Evolutionary conservation across 129 eudicot genomes (phyloP), one percentile per base, ranked within the genome.

Genomic region (Arctium minus): DNA sequence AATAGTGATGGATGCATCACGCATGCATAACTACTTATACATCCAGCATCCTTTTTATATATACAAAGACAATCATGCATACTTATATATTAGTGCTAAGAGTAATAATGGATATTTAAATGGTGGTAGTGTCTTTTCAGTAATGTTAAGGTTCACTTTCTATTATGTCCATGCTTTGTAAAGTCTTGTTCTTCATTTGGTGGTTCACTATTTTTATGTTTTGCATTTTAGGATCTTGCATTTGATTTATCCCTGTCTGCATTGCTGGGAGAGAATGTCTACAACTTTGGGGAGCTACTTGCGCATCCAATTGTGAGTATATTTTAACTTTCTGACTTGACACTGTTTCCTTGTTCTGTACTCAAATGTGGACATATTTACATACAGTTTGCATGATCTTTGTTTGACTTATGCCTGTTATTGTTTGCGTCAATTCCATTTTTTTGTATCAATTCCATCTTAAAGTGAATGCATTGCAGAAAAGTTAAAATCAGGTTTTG

Each of bases 271-370:
- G 97, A 94, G 35, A 94, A 94, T 87, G 91, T 94, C 68, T 91
- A 91, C 96, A 93, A 91, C 87, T 91, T 93, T 46, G 97, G 96
- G n/a, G 97, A 93, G 81, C 86, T 93, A 62, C 98, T 91, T 80
- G 94, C 93, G 0, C 98, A 94, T 85, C 98, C 94, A 77, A 90
- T 91, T 91, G 98, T 94, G 83, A 94, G 98, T 85, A 27, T 75
- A 6, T 38, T 39, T 3, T 38, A 6, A 60, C 44, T 65, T 39
- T 69, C 12, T 18, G 70, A 50, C 64, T 2, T 72, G 13, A n/a
- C 3, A 5, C 11, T 70, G 30, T 8, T 13, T n/a, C 42, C 11
- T 72, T 37, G 76, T 36, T 72, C 11, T 33, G 8, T 72, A 33
- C 29, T 72, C 27, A 72, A 72, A 72, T 17, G 30, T 8, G 56